Percentiles rank a stretch among this genome's conserved stretches.
Evolutionary conservation across 140 eudicot genomes (phyloP).

Genomic region (Cichorium intybus): DNA sequence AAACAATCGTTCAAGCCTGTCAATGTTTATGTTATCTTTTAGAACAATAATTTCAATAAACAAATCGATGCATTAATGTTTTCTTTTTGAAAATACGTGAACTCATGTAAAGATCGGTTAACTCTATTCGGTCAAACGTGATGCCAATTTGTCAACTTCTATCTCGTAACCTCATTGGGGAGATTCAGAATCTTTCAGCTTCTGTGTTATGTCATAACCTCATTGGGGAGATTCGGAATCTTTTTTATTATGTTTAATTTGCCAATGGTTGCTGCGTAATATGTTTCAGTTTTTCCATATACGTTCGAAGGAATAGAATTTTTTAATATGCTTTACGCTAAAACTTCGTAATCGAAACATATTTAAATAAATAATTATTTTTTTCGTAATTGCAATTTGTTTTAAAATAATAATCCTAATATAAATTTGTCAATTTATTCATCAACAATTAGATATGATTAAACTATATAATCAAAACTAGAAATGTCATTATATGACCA

Average conservation of each 20-base stretch:
- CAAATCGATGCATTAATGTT: neutral
- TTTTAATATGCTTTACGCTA: neutral
- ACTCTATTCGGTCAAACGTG: neutral
- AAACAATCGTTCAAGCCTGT: neutral
- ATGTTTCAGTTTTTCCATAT: neutral
- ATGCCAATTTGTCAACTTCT: constrained; percentile 1
- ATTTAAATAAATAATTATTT: neutral
- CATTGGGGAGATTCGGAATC: constrained; percentile 17
- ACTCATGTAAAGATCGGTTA: constrained; percentile 9
- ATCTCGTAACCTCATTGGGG: constrained; percentile 5
- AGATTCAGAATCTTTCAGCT: constrained; percentile 25
- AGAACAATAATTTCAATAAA: neutral
- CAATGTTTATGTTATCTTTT: neutral
- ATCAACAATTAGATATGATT: neutral
- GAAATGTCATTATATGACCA: neutral
- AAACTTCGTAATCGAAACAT: constrained; percentile 4
- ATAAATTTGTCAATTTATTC: neutral
- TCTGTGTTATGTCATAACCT: neutral
- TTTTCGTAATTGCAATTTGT: neutral
- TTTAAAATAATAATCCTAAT: neutral
- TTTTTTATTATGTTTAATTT: constrained; percentile 4
- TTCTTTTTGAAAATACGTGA: too few species aligned
- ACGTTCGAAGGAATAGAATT: neutral
- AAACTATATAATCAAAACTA: neutral
- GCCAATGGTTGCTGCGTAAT: constrained; percentile 18